phyloP scores from a whole-genome alignment of 2,329 filamentous ascomycete species.

The Trichoderma cornu-damae region DNA sequence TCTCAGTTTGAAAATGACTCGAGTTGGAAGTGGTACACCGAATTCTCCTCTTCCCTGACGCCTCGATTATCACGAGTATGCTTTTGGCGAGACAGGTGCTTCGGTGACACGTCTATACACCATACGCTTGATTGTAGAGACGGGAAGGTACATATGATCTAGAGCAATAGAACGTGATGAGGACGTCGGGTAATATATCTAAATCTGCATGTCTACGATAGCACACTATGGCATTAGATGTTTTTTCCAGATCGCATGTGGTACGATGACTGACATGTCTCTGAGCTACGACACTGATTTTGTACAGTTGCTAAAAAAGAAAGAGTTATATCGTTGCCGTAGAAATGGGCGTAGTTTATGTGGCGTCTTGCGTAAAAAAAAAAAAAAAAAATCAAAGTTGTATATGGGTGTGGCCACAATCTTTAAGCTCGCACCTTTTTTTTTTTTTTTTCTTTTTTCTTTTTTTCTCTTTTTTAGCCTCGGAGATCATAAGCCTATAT shows the following conservation, averaged over 20 bases:
- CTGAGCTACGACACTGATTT: background rate
- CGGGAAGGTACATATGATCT: background rate
- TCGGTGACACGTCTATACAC: background rate
- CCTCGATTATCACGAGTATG: background rate
- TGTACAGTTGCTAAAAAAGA: background rate
- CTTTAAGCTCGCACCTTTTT: too few relatives aligned
- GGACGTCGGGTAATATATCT: background rate
- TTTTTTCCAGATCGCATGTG: slow-evolving; percentile 4
- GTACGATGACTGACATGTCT: background rate
- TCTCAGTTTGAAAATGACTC: background rate
- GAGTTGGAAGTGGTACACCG: background rate
- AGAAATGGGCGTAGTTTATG: background rate
- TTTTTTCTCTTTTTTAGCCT: background rate
- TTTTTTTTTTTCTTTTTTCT: too few relatives aligned
- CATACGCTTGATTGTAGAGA: background rate
- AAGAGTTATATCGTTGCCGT: too few relatives aligned
- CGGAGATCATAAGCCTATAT: background rate
- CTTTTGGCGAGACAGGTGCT: background rate
- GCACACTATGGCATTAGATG: background rate
- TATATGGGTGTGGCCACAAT: too few relatives aligned
- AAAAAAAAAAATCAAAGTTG: too few relatives aligned
- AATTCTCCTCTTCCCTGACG: background rate
- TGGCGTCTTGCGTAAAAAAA: background rate
- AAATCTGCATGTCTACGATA: background rate
- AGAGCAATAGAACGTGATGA: background rate